phyloP scores from a whole-genome alignment of 371 early-diverging fungal genomes.

The Apophysomyces elegans region DNA sequence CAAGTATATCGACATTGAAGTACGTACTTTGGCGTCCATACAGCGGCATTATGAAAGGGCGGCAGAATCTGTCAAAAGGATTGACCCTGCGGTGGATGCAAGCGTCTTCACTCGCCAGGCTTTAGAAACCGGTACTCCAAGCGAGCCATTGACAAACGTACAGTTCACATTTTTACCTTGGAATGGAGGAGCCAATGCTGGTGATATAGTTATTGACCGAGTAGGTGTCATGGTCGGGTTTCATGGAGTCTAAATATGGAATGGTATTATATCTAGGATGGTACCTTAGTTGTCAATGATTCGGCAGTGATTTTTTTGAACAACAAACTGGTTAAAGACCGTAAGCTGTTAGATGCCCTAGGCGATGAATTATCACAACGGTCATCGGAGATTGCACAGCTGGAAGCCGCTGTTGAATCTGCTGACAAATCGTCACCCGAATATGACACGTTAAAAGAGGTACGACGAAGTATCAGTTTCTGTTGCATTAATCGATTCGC shows the following conservation, averaged over 20 bases:
- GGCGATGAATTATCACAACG: slow-evolving; percentile 52
- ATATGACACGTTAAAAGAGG: slow-evolving; percentile 43
- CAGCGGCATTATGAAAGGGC: slow-evolving; percentile 46
- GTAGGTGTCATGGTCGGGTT: slow-evolving; percentile 15
- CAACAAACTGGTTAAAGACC: slow-evolving; percentile 65
- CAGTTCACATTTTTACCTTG: slow-evolving; percentile 45
- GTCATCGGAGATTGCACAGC: slow-evolving; percentile 27
- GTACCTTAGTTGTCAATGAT: slow-evolving; percentile 55
- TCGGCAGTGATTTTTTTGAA: slow-evolving; percentile 60
- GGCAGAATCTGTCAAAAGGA: slow-evolving; percentile 33
- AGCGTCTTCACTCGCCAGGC: slow-evolving; percentile 48
- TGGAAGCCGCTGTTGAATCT: slow-evolving; percentile 22
- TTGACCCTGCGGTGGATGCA: slow-evolving; percentile 59
- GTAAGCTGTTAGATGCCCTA: slow-evolving; percentile 46
- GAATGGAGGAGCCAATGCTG: slow-evolving; percentile 45
- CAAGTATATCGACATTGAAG: slow-evolving; percentile 54
- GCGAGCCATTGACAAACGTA: slow-evolving; percentile 29
- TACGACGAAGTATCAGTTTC: neutral
- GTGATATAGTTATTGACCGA: slow-evolving; percentile 45
- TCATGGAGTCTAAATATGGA: neutral
- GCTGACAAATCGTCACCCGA: slow-evolving; percentile 32
- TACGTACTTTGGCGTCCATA: slow-evolving; percentile 38
- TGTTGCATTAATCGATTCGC: neutral
- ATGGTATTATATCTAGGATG: slow-evolving; percentile 40
- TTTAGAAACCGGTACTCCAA: slow-evolving; percentile 13